Percentiles rank a stretch among this genome's conserved stretches.
Conservation (phyloP, 2,329 filamentous ascomycete genomes). For the Cladophialophora exuberans region DNA sequence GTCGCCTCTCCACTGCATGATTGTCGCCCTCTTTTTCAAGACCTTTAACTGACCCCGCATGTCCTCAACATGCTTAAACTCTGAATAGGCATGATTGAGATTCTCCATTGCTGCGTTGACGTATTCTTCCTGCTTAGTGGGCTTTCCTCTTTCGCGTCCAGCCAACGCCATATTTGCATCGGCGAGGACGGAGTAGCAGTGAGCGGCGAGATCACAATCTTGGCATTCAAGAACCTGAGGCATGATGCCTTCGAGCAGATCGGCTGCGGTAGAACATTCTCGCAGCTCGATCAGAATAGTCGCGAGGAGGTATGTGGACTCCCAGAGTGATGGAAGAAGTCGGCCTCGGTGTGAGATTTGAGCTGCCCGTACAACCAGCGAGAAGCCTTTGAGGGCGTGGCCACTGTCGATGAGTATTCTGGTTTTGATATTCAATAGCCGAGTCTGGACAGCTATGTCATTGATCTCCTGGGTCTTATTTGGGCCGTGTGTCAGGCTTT, state of each 20-base stretch:
- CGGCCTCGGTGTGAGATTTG: constrained; percentile 72
- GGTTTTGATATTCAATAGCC: constrained; percentile 73
- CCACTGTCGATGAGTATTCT: constrained; percentile 69
- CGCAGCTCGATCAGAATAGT: constrained; percentile 69
- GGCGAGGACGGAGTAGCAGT: constrained; percentile 70
- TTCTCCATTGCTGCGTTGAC: constrained; percentile 63
- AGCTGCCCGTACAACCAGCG: constrained; percentile 73
- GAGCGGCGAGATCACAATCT: constrained; percentile 64
- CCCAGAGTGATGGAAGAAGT: constrained; percentile 72
- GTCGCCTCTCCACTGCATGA: constrained; percentile 73
- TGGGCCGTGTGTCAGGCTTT: constrained; percentile 54
- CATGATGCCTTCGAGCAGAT: constrained; percentile 69
- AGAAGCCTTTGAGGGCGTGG: constrained; percentile 74
- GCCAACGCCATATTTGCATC: constrained; percentile 81
- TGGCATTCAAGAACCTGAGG: constrained; percentile 77
- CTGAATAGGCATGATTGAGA: constrained; percentile 64
- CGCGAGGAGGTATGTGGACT: constrained; percentile 68
- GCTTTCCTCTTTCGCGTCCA: constrained; percentile 50
- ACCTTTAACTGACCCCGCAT: constrained; percentile 73
- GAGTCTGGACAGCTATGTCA: constrained; percentile 70
- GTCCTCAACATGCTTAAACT: constrained; percentile 70
- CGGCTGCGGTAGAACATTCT: constrained; percentile 69
- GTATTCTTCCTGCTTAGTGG: constrained; percentile 56
- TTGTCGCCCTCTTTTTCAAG: constrained; percentile 78
- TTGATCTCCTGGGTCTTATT: constrained; percentile 52